Base-by-base conservation (phyloP, 1,139 yeast genomes). In the Kodamaea arcana region DNA sequence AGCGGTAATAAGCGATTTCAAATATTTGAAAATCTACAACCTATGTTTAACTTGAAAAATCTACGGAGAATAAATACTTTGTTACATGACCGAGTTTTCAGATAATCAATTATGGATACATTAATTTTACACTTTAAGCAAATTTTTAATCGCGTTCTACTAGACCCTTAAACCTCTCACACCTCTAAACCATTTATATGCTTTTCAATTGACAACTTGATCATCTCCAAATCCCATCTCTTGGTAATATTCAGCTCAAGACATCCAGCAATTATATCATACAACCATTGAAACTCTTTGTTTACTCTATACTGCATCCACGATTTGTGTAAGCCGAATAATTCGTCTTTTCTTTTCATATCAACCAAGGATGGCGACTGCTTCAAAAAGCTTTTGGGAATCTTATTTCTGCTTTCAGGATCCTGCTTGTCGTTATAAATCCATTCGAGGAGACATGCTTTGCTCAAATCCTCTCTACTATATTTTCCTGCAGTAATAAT, bases 401-500 rank as follows among this genome's bases (percentile, higher is more conserved):
- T 29, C 13, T 34, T 32, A 11, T 38, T 38, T 9, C 25, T 31
- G 15, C 38, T 36, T 15, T 38, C 43, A 11, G 35, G 32, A 2
- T 43, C 45, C 11, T 40, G 42, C 16, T 39, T 38, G 3, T 51
- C 58, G 18, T 42, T 47, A 37, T 54, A 45, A 10, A 56, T 41
- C 56, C 62, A 54, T 34, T 58, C 54, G 25, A 57, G 31, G 36
- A 63, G 47, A 45, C 65, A 52, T 17, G 65, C 60, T 45, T 54
- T 48, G 24, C 50, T 46, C 42, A 82, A 60, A 12, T 69, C 67
- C 2, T 56, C 59, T 22, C 53, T 51, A 48, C 80, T 78, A 56
- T 69, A 86, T 36, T 75, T 73, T 2, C 85, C 94, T 3, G 82
- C 75, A 21, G 80, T 59, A 32, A 90, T 88, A 66, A 80, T 74